Evolutionary conservation across 2,329 filamentous ascomycete genomes (phyloP).

Genomic region (Apiospora saccharicola): DNA sequence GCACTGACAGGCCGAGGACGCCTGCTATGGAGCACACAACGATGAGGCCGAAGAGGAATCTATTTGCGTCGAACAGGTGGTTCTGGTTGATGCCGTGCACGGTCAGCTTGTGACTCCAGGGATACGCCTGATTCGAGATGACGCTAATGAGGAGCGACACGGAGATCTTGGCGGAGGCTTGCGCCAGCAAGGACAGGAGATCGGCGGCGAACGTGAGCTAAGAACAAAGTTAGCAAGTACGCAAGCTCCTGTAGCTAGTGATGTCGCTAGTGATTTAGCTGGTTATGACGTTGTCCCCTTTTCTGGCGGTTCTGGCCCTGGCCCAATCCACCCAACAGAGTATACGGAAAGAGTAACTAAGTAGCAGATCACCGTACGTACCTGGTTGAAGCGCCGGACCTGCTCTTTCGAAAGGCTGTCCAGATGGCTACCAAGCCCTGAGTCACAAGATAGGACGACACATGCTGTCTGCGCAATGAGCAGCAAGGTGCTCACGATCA

Average conservation of each 20-base stretch:
- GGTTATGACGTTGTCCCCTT: not conserved
- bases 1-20: not conserved
- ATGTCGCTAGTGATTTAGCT: not conserved
- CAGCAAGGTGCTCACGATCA: not conserved
- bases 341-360: not conserved
- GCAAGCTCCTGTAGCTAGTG: not conserved
- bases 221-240: not conserved
- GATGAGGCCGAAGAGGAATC: not conserved
- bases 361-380: not conserved
- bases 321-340: not conserved
- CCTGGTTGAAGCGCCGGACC: not conserved
- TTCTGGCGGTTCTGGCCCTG: not conserved
- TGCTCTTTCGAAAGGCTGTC: not conserved
- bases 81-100: not conserved
- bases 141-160: not conserved
- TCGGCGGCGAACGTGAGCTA: conserved; percentile 5
- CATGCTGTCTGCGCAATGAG: conserved; percentile 1
- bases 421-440: not conserved
- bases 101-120: not conserved
- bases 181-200: not conserved
- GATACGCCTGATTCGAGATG: conserved; percentile 3
- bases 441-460: not conserved
- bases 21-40: not conserved
- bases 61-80: not conserved
- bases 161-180: not conserved